Evolutionary conservation across 495 filamentous ascomycete genomes (phyloP), one percentile per base, ranked within the genome.

Genomic region (Penicillium lagena): DNA sequence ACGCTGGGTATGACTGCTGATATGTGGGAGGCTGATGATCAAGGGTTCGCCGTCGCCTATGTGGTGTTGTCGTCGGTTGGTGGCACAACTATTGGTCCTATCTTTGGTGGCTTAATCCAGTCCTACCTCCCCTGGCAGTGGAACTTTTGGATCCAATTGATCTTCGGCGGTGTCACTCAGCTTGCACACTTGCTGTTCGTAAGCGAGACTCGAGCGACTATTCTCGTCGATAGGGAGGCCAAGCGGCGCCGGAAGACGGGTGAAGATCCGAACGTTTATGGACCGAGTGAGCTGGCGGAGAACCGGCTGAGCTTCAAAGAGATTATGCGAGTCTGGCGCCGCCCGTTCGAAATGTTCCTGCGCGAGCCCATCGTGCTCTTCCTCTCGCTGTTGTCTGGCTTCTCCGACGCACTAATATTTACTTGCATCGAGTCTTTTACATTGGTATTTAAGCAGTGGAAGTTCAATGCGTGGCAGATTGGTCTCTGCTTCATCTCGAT

Each of bases 1-100:
- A 90, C 86, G 0, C 75, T 90, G 3, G 86, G 86, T 29, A 87
- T 90, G 84, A 79, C 88, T 17, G 86, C 86, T 14, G 86, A 90
- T 51, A 77, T 90, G 72, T 90, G 78, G 69, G 81, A 89, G 50
- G 58, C 85, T 1, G 79, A 88, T 49, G 73, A 78, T 13, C 86
- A 90, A 57, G 64, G 66, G 12, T 71, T 63, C 12, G 85, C 83
- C 4, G 80, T 88, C 7, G 85, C 85, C 1, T 90, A 72, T 46
- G 77, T 88, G 35, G 85, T 89, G 11, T 77, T 90, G 42, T 86
- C 83, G 1, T 88, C 83, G 1, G 85, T 89, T 9, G 81, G 80
- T 40, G 86, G 86, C 15, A 86, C 85, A 3, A 77, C 85, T 14
- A 70, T 90, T 6, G 89, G 89, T 1, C 86, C 89, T 1, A 77